These are phyloP conservation scores for Chenopodium formosanum DNA, from an alignment of 148 eudicot species.

Conservation along the genomic window DNA sequence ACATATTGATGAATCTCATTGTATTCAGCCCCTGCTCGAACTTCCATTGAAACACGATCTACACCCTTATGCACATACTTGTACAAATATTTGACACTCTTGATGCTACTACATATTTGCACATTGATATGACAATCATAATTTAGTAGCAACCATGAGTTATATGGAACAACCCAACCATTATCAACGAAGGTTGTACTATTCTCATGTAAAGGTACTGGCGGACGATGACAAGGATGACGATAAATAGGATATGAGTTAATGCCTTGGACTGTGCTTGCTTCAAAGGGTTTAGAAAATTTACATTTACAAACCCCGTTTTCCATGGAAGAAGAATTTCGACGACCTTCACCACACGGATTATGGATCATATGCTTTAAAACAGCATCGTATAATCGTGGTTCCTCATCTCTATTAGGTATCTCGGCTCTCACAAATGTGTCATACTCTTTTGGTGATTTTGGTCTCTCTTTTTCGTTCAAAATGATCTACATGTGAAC, in stretches of 20 bases:
- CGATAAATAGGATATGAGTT: not conserved
- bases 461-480: slow-evolving; percentile 4
- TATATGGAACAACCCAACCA: not conserved
- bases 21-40: not conserved
- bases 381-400: not conserved
- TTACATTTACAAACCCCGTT: not conserved
- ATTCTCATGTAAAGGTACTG: not conserved
- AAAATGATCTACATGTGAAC: too few relatives aligned
- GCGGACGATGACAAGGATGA: not conserved
- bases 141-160: not conserved
- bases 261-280: not conserved
- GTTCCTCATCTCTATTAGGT: not conserved
- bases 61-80: slow-evolving; percentile 10
- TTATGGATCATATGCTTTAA: slow-evolving; percentile 7
- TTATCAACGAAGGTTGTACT: not conserved
- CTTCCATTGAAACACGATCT: not conserved
- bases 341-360: not conserved
- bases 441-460: not conserved
- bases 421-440: slow-evolving; percentile 6
- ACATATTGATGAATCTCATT: slow-evolving; percentile 4
- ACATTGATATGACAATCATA: slow-evolving; percentile 11
- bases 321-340: not conserved
- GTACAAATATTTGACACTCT: not conserved
- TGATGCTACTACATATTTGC: slow-evolving; percentile 1
- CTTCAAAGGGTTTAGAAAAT: not conserved